These are phyloP conservation scores for Pontederia paniculata DNA, from an alignment of 176 grass and related monocot species.

Conservation along the genomic window DNA sequence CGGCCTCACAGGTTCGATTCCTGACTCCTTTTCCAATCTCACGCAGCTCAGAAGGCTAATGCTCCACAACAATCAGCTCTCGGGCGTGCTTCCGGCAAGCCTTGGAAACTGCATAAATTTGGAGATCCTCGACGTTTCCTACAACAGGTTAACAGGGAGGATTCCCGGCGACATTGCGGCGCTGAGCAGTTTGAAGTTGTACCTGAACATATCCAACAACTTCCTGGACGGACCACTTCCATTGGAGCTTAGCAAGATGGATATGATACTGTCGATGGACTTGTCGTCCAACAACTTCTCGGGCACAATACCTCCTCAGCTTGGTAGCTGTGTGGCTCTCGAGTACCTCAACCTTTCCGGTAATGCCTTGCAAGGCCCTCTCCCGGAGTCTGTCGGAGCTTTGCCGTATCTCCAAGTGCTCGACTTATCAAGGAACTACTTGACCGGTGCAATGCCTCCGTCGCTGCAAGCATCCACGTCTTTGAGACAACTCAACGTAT, in stretches of 20 bases:
- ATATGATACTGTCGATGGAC: conserved; percentile 62
- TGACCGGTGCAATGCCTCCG: conserved; percentile 32
- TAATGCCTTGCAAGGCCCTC: conserved; percentile 38
- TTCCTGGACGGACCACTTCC: conserved; percentile 53
- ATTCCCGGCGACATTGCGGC: conserved; percentile 45
- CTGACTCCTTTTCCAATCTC: conserved; percentile 27
- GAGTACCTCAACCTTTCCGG: conserved; percentile 70
- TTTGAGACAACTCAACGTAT: conserved; percentile 45
- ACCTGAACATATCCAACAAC: conserved; percentile 66
- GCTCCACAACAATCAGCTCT: conserved; percentile 31
- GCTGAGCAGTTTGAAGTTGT: conserved; percentile 40
- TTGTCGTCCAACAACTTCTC: conserved; percentile 65
- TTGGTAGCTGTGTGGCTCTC: conserved; percentile 59
- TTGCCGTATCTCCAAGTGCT: conserved; percentile 68
- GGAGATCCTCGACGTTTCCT: conserved; percentile 60
- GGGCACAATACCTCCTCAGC: conserved; percentile 50
- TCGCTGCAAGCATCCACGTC: conserved; percentile 35
- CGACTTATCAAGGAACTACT: conserved; percentile 57
- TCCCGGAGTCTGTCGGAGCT: conserved; percentile 44
- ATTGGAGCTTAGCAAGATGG: conserved; percentile 55
- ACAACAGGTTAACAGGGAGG: conserved; percentile 39
- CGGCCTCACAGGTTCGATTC: conserved; percentile 27
- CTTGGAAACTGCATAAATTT: conserved; percentile 34
- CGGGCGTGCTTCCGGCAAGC: conserved; percentile 27
- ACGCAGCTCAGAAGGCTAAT: conserved; percentile 35